Evolutionary conservation across 139 green algal genomes (phyloP).

Genomic region (Auxenochlorella protothecoides): DNA sequence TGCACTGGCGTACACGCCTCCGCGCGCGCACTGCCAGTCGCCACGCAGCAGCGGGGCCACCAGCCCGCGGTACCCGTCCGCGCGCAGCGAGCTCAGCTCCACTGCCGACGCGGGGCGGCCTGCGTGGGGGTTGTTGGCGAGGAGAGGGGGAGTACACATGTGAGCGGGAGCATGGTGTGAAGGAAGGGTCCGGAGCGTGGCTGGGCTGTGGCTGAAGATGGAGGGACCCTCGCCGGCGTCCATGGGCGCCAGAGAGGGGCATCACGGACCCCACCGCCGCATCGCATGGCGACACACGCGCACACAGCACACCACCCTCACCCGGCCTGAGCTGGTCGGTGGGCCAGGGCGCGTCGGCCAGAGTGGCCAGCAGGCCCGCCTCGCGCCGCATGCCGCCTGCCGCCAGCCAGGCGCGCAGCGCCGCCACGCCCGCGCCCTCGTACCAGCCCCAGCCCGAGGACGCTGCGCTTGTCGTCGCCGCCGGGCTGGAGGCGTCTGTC

Average conservation of each 20-base stretch:
- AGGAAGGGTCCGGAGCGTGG: not conserved
- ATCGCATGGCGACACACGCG: too few relatives aligned
- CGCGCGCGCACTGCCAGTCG: constrained; percentile 32
- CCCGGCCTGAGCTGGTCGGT: too few relatives aligned
- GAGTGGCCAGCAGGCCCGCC: constrained; percentile 37
- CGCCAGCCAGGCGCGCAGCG: constrained; percentile 29
- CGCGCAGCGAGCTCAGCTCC: constrained; percentile 26
- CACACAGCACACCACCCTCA: too few relatives aligned
- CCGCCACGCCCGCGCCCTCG: constrained; percentile 23
- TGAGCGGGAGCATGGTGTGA: too few relatives aligned
- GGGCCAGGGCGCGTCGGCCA: constrained; percentile 42
- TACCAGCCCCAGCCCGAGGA: constrained; percentile 33
- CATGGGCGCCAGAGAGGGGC: not conserved
- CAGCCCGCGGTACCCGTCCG: constrained; percentile 52
- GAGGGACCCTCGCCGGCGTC: not conserved
- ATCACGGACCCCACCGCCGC: not conserved
- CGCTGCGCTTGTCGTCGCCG: too few relatives aligned
- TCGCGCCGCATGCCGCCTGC: constrained; percentile 26
- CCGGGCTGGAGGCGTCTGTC: too few relatives aligned
- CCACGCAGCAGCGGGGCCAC: constrained; percentile 50
- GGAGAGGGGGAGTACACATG: too few relatives aligned
- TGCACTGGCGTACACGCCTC: constrained; percentile 4
- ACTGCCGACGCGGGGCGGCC: constrained; percentile 1
- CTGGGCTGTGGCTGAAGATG: not conserved
- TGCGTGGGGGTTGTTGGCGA: too few relatives aligned